Evolutionary conservation across 2,329 filamentous ascomycete species (phyloP), one percentile per base, ranked within the genome.

Genomic region (Ceratocystis cubensis): DNA sequence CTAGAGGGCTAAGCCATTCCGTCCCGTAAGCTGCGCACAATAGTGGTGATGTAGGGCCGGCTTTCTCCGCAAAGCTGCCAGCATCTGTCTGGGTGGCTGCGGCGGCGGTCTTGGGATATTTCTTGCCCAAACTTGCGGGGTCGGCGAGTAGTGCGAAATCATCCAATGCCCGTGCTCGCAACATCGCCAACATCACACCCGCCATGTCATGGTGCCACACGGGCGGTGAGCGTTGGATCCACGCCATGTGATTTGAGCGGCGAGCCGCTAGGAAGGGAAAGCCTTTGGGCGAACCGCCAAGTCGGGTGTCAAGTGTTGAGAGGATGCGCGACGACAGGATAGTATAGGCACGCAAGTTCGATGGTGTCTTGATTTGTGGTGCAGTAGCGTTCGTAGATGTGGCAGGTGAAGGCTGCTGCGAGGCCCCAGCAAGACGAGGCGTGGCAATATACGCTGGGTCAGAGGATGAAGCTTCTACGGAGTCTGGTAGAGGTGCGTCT

Each of bases 151-250:
- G 65, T 0, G 75, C 72, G 2, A 80, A 70, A 68, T 78, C 73
- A 4, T 78, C 65, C 10, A 88, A 72, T 0, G 78, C 74, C 22
- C 81, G 76, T 1, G 78, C 74, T 20, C 82, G 79, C 74, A 86
- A 75, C 67, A 80, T 74, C 5, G 76, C 73, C 3, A 86, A 74
- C 0, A 88, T 71, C 30, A 81, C 75, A 0, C 75, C 73, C 44
- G 79, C 76, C 83, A 87, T 88, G 69, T 85, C 82, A 4, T 74
- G 50, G 37, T 83, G 79, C 79, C 79, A 84, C 28, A 76, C 73
- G 7, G 74, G 73, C 2, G 33, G 56, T 7, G 68, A 69, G 66
- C 37, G 57, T 15, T 50, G 28, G 10, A 68, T 41, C 66, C 66
- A 68, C 2, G 63, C 1, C 15, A 59, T 41, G 46, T 68, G 64